Evolutionary conservation across 2,329 filamentous ascomycete species (phyloP).

Genomic region (Trichophyton benhamiae): DNA sequence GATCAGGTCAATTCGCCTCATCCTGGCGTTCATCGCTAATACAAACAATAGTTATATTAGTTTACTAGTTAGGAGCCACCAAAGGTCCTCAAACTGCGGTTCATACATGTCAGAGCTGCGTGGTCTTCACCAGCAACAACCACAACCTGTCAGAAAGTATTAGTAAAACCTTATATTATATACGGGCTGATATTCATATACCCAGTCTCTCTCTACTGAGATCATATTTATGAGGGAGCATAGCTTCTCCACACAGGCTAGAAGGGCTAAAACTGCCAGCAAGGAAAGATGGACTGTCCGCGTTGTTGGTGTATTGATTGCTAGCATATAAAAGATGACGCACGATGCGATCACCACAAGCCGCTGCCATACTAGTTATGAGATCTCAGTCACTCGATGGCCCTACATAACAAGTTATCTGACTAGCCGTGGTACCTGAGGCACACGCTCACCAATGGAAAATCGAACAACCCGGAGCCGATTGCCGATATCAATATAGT

Average conservation of each 20-base stretch:
- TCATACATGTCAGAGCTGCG: too few relatives aligned
- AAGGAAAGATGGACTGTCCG: not conserved
- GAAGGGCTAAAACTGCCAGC: constrained; percentile 31
- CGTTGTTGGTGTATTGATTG: not conserved
- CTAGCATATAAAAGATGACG: not conserved
- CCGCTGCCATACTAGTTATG: not conserved
- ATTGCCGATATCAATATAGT: not conserved
- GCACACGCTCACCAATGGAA: not conserved
- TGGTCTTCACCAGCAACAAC: not conserved
- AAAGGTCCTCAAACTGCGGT: too few relatives aligned
- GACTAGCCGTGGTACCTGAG: not conserved
- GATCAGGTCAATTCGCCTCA: constrained; percentile 46
- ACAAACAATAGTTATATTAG: not conserved
- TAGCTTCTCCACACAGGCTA: constrained; percentile 60
- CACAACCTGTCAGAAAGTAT: not conserved
- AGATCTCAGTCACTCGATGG: not conserved
- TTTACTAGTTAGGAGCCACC: too few relatives aligned
- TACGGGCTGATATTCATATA: constrained; percentile 12
- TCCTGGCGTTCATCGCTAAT: constrained; percentile 39
- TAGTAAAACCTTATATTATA: not conserved
- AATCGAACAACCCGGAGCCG: not conserved
- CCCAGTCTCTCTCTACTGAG: constrained; percentile 60
- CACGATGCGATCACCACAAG: not conserved
- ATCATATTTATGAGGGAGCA: constrained; percentile 53
- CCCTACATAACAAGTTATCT: not conserved